Conservation (phyloP, 176 grass and related monocot species). For the Oryza officinalis region DNA sequence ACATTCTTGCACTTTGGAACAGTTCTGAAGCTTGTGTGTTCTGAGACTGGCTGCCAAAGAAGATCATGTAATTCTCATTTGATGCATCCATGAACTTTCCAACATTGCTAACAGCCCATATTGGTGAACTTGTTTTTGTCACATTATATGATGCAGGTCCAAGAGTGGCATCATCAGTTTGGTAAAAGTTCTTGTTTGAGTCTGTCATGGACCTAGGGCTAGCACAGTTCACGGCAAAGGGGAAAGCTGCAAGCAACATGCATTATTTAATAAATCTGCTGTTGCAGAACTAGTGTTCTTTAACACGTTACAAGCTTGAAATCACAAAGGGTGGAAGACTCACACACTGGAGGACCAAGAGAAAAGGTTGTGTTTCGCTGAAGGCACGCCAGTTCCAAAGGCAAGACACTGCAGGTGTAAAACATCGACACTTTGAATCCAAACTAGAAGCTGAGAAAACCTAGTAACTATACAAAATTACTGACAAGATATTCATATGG, state of each 20-base stretch:
- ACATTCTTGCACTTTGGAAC: slow-evolving; percentile 43
- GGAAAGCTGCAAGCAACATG: slow-evolving; percentile 46
- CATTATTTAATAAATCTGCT: not conserved
- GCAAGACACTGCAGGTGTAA: slow-evolving; percentile 45
- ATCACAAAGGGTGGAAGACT: not conserved
- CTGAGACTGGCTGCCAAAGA: slow-evolving; percentile 25
- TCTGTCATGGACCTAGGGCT: slow-evolving; percentile 39
- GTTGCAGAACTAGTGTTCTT: not conserved
- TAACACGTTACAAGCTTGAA: too few species aligned
- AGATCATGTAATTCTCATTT: slow-evolving; percentile 35
- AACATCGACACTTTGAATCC: not conserved
- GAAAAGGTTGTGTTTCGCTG: slow-evolving; percentile 60
- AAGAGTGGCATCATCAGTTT: slow-evolving; percentile 45
- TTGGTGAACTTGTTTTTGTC: slow-evolving; percentile 12
- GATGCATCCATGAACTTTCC: slow-evolving; percentile 37
- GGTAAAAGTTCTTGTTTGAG: slow-evolving; percentile 39
- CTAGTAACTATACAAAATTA: not conserved
- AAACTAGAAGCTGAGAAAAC: not conserved
- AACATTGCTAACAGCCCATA: slow-evolving; percentile 78
- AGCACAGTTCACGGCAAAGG: slow-evolving; percentile 69
- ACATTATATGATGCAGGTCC: slow-evolving; percentile 59
- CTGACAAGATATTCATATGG: too few species aligned
- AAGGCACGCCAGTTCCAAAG: slow-evolving; percentile 61
- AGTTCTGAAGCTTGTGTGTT: slow-evolving; percentile 47
- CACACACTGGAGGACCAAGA: slow-evolving; percentile 67